Conservation (phyloP, 2,329 filamentous ascomycete species). For the Phaeosphaeria sp. region DNA sequence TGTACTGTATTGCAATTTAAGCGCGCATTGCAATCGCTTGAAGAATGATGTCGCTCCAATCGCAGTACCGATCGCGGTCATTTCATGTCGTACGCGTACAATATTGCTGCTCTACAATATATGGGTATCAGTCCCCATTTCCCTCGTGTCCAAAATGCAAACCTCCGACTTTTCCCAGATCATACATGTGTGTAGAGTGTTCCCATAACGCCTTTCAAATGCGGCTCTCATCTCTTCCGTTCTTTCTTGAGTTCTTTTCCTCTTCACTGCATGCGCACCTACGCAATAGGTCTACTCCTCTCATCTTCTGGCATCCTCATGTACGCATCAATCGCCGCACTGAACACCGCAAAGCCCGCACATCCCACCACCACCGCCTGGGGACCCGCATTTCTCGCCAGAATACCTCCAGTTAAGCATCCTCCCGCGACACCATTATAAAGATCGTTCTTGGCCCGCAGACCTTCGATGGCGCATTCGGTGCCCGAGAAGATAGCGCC, state of each 20-base stretch:
- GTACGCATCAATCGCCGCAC: conserved; percentile 88
- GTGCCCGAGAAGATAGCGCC: conserved; percentile 90
- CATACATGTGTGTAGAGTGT: neutral
- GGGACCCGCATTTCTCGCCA: conserved; percentile 86
- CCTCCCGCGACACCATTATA: conserved; percentile 86
- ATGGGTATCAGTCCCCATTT: neutral
- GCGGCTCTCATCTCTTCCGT: neutral
- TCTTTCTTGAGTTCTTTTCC: neutral
- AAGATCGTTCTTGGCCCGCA: conserved; percentile 92
- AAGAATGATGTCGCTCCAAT: too few relatives aligned
- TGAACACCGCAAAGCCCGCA: conserved; percentile 92
- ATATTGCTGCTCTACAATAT: neutral
- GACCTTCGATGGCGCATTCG: conserved; percentile 93
- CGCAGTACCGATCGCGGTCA: too few relatives aligned
- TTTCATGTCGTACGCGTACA: neutral
- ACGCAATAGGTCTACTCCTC: conserved; percentile 49
- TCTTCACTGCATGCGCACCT: conserved; percentile 8
- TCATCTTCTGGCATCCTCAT: conserved; percentile 64
- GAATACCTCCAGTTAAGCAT: conserved; percentile 86
- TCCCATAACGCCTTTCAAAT: neutral
- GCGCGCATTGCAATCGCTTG: too few relatives aligned
- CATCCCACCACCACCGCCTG: conserved; percentile 88
- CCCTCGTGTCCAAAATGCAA: neutral
- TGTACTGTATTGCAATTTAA: too few relatives aligned
- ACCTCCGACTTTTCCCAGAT: too few relatives aligned